Evolutionary conservation across 805 yeast genomes (phyloP).

Genomic region (Hanseniaspora meyeri): DNA sequence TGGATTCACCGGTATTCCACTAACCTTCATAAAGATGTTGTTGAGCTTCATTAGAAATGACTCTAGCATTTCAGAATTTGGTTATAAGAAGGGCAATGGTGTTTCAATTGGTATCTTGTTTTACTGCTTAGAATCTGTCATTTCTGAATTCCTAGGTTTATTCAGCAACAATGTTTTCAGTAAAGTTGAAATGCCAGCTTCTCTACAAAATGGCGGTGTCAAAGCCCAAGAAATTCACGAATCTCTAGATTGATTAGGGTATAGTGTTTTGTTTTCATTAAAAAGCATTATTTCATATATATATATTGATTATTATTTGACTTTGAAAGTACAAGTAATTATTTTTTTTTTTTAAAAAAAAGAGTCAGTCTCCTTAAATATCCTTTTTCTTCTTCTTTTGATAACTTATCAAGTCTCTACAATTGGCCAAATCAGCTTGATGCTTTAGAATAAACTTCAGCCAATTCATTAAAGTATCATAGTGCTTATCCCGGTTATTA

Average conservation of each 20-base stretch:
- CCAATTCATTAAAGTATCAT: constrained; percentile 14
- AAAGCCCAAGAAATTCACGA: constrained; percentile 5
- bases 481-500: constrained; percentile 14
- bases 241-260: constrained; percentile 1
- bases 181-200: constrained; percentile 11
- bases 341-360: too few relatives aligned
- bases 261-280: background rate
- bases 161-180: constrained; percentile 20
- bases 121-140: constrained; percentile 25
- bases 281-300: background rate
- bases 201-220: background rate
- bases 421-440: constrained; percentile 13
- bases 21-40: constrained; percentile 7
- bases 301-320: background rate
- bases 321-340: background rate
- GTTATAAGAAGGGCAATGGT: constrained; percentile 15
- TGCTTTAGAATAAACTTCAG: constrained; percentile 12
- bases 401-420: constrained; percentile 12
- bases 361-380: background rate
- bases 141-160: constrained; percentile 22
- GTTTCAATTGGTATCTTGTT: constrained; percentile 29
- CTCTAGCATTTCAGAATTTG: background rate
- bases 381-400: constrained; percentile 10
- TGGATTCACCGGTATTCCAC: constrained; percentile 23
- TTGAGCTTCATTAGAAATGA: constrained; percentile 6